Evolutionary conservation across 139 green algal genomes (phyloP), one percentile per base, ranked within the genome.

Genomic region (Picochlorum sp.): DNA sequence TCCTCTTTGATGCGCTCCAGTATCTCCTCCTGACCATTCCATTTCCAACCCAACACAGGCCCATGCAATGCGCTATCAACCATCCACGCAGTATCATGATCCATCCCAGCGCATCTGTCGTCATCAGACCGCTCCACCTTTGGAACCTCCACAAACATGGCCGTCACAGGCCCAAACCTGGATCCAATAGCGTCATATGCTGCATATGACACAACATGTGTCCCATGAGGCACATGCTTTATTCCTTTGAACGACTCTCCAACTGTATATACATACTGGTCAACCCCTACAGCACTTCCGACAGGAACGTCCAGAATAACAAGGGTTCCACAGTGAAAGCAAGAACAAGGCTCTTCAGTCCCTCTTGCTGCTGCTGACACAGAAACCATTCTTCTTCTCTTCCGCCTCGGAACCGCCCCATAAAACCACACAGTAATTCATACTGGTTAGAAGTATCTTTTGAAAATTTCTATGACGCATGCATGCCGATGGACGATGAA

Each of bases 171-270:
- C 0, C 74, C 75, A 45, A 83, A 74, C 23, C 75, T 23, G n/a
- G 8, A 69, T 32, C 62, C 77, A 7, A 52, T 52, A 15, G 61
- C 32, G 14, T 62, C 68, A 15, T 47, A 34, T 11, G 83, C 77
- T 37, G 73, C 77, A 75, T 85, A 90, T 16, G 77, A 85, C 0
- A 95, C 49, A n/a, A 95, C 82, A 62, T 96, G 90, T 1, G 73
- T 23, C 1, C 90, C 90, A 2, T 89, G 88, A 1, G 90, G 88
- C 8, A 96, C 14, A 89, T 96, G 96, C 69, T 96, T 96, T 6
- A 96, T 63, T 30, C 90, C 90, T 21, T 75, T 81, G 71, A 96
- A 96, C 10, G 79, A 79, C 7, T 81, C 80, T 0, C 90, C 90
- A 15, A 69, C 68, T 6, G 16, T 37, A 24, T 65, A 7, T 56